These are phyloP conservation scores for Amanita inopinata DNA, from an alignment of 768 basidiomycete genomes.

Conservation along the genomic window DNA sequence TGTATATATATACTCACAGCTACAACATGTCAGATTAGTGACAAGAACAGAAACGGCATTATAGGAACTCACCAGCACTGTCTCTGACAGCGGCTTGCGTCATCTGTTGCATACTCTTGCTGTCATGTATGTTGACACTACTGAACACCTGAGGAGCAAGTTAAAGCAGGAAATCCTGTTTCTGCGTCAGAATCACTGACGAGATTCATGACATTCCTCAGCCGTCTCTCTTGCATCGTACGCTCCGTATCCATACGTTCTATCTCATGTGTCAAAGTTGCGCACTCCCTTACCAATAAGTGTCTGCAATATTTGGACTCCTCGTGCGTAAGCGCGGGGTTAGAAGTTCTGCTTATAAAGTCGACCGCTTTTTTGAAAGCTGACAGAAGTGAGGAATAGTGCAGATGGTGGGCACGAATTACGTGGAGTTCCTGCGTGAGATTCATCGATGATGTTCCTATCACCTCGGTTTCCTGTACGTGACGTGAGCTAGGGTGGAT, in stretches of 20 bases:
- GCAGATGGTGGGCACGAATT: conserved; percentile 50
- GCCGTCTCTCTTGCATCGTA: conserved; percentile 30
- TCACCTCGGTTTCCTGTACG: conserved; percentile 45
- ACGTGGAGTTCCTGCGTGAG: conserved; percentile 47
- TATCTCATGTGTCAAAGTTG: conserved; percentile 39
- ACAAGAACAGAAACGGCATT: not conserved
- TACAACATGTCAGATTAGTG: conserved; percentile 4
- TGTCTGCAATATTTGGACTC: conserved; percentile 20
- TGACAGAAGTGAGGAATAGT: conserved; percentile 44
- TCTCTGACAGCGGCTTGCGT: conserved; percentile 30
- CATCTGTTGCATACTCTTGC: conserved; percentile 29
- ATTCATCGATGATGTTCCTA: conserved; percentile 29
- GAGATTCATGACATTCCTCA: conserved; percentile 44
- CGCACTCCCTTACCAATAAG: conserved; percentile 36
- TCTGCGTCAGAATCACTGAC: conserved; percentile 14
- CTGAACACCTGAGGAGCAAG: conserved; percentile 30
- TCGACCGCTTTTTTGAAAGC: conserved; percentile 43
- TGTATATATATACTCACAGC: conserved; percentile 9
- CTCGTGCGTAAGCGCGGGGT: conserved; percentile 37
- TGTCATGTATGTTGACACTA: conserved; percentile 38
- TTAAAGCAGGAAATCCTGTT: not conserved
- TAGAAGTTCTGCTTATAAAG: conserved; percentile 39
- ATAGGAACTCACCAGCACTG: conserved; percentile 16
- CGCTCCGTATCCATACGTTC: conserved; percentile 33
- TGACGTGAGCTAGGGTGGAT: too few species aligned